These are phyloP conservation scores for Pseudozyma hubeiensis DNA, from an alignment of 1,284 basidiomycete genomes.

Conservation along the genomic window DNA sequence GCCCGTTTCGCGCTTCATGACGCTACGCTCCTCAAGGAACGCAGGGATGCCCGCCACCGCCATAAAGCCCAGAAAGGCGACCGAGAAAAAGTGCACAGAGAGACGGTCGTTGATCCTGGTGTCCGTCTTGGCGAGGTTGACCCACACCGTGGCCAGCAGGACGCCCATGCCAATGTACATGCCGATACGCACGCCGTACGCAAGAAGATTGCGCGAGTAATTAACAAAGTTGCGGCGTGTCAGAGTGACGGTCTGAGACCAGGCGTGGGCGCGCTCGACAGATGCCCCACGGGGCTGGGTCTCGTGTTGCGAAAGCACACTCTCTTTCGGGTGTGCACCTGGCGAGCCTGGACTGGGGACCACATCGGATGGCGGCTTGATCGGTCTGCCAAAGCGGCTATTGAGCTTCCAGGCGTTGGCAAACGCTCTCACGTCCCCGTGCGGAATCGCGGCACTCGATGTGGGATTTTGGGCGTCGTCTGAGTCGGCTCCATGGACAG, in stretches of 20 bases:
- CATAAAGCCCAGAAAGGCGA: constrained; percentile 76
- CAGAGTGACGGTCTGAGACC: constrained; percentile 18
- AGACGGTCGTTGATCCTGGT: constrained; percentile 69
- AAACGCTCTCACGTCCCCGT: too few relatives aligned
- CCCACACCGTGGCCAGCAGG: constrained; percentile 74
- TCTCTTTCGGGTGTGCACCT: too few relatives aligned
- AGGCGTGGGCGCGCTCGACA: neutral
- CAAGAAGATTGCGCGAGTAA: constrained; percentile 72
- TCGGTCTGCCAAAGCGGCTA: too few relatives aligned
- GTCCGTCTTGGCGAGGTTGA: constrained; percentile 71
- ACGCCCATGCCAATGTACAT: constrained; percentile 73
- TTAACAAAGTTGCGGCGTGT: constrained; percentile 50
- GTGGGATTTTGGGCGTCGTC: too few relatives aligned
- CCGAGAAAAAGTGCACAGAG: constrained; percentile 64
- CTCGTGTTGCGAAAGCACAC: too few relatives aligned
- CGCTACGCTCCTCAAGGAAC: constrained; percentile 70
- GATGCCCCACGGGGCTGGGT: too few relatives aligned
- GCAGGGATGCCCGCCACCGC: constrained; percentile 69
- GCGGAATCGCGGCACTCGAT: too few relatives aligned
- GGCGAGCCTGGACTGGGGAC: too few relatives aligned
- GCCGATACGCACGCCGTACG: constrained; percentile 75
- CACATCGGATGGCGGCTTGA: too few relatives aligned
- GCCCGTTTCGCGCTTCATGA: constrained; percentile 68
- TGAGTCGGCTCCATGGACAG: too few relatives aligned
- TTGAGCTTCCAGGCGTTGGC: too few relatives aligned